Evolutionary conservation across 169 alveolate genomes (phyloP), one percentile per base, ranked within the genome.

Genomic region (Babesia sp.): DNA sequence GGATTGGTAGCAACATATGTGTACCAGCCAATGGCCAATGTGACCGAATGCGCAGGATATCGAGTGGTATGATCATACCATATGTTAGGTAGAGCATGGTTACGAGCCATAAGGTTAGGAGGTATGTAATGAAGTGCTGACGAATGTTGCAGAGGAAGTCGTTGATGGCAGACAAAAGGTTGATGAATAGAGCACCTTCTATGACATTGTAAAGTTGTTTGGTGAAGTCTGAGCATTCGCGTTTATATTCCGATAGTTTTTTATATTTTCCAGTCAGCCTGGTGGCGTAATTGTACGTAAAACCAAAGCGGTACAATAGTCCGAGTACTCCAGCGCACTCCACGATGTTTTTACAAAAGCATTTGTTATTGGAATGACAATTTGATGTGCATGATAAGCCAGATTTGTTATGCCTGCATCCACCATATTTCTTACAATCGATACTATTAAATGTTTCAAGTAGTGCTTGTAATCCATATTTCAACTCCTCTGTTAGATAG

Each of bases 241-340:
- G 8, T 14, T 39, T 39, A 8, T 14, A 39, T 14, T 39, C n/a
- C n/a, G 46, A 8, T 8, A 8, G n/a, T 9, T 39, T 14, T 9
- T 14, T 39, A 39, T 39, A 8, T 14, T 39, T 39, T 14, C 46
- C 46, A 39, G n/a, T 14, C 46, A 39, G 14, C n/a, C 14, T 9
- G n/a, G 8, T 39, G n/a, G 46, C n/a, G 14, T 39, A 8, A 39
- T 14, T 8, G 14, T 39, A 39, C n/a, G n/a, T 39, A 39, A 39
- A 39, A 8, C 46, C 46, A 39, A 39, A 39, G n/a, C 46, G 8
- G 14, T 39, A 39, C 46, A 57, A 18, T 5, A 57, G 26, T 9
- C 37, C 37, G 9, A 57, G 51, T 14, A 37, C 68, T 6, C 68
- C 46, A 51, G 68, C 53, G 22, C 68, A 57, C 31, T 6, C 22